Evolutionary conservation across 1,139 yeast species (phyloP).

Genomic region (Candida tunisiensis): DNA sequence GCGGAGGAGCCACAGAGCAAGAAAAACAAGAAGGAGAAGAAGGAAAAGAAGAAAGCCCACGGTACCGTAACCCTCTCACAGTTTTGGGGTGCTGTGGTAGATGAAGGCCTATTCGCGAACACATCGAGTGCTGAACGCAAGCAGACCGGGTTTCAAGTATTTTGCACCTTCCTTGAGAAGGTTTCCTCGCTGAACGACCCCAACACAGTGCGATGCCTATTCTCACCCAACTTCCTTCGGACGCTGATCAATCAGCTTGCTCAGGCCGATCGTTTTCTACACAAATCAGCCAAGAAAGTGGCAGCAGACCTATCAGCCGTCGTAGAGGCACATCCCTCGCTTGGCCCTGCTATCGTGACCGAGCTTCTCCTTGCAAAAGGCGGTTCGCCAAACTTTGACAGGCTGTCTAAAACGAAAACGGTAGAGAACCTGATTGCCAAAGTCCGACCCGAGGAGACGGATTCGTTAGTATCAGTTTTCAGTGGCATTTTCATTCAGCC

Average conservation of each 20-base stretch:
- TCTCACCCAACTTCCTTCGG: constrained; percentile 59
- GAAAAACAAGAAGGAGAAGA: constrained; percentile 18
- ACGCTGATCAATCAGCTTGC: constrained; percentile 65
- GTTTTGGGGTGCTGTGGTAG: constrained; percentile 70
- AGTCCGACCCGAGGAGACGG: constrained; percentile 13
- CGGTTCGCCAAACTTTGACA: constrained; percentile 64
- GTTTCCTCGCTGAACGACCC: constrained; percentile 22
- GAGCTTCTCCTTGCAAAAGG: constrained; percentile 31
- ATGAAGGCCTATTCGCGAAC: constrained; percentile 61
- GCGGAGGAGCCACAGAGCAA: constrained; percentile 5
- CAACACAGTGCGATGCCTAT: constrained; percentile 22
- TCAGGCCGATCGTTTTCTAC: constrained; percentile 44
- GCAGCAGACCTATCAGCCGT: constrained; percentile 27
- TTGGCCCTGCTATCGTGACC: constrained; percentile 32
- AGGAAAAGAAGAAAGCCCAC: constrained; percentile 9
- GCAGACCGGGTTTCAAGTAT: constrained; percentile 70
- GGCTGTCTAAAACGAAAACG: constrained; percentile 58
- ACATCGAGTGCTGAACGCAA: constrained; percentile 77
- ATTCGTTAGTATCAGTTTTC: constrained; percentile 18
- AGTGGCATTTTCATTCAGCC: constrained; percentile 13
- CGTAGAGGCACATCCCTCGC: constrained; percentile 22
- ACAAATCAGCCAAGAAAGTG: constrained; percentile 45
- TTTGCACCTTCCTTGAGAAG: constrained; percentile 29
- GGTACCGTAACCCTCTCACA: constrained; percentile 28
- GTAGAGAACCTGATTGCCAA: constrained; percentile 31